Conservation (phyloP, 2,329 filamentous ascomycete species). For the Cladosporium phlei region DNA sequence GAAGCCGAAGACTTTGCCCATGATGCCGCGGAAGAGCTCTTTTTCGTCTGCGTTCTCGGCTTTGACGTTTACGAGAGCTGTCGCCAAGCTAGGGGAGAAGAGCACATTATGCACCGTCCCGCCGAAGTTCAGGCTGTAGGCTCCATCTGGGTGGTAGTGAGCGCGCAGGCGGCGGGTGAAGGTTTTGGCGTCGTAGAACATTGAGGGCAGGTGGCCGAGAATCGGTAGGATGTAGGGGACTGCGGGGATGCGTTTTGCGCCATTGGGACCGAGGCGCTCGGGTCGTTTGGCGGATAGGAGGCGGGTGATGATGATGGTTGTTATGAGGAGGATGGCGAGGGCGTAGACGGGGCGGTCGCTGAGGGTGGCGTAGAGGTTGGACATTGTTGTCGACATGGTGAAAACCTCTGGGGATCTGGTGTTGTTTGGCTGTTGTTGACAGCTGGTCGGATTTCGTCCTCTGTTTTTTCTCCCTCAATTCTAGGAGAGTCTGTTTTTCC, state of each 20-base stretch:
- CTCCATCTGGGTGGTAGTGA: conserved; percentile 33
- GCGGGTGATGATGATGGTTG: conserved; percentile 21
- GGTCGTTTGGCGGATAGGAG: conserved; percentile 15
- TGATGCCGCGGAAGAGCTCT: conserved; percentile 23
- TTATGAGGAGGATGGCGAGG: conserved; percentile 15
- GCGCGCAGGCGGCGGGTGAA: conserved; percentile 41
- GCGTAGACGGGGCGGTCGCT: conserved; percentile 11
- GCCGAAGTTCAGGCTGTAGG: conserved; percentile 48
- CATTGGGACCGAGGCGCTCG: conserved; percentile 16
- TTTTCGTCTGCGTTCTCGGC: conserved; percentile 29
- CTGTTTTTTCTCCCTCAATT: too few relatives aligned
- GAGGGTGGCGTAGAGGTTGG: conserved; percentile 2
- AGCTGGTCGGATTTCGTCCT: too few relatives aligned
- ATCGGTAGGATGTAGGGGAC: conserved; percentile 58
- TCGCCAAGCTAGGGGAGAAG: conserved; percentile 44
- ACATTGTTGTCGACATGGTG: too few relatives aligned
- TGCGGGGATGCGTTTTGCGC: conserved; percentile 38
- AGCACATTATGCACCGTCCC: conserved; percentile 49
- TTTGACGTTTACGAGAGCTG: conserved; percentile 37
- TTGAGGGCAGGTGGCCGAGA: conserved; percentile 51
- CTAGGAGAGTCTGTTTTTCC: too few relatives aligned
- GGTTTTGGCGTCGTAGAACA: conserved; percentile 40
- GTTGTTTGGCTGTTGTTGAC: too few relatives aligned
- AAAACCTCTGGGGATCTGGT: too few relatives aligned
- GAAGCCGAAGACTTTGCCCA: conserved; percentile 40